Evolutionary conservation across 192 early-diverging fungal genomes (phyloP).

Genomic region (Coemansia sp.): DNA sequence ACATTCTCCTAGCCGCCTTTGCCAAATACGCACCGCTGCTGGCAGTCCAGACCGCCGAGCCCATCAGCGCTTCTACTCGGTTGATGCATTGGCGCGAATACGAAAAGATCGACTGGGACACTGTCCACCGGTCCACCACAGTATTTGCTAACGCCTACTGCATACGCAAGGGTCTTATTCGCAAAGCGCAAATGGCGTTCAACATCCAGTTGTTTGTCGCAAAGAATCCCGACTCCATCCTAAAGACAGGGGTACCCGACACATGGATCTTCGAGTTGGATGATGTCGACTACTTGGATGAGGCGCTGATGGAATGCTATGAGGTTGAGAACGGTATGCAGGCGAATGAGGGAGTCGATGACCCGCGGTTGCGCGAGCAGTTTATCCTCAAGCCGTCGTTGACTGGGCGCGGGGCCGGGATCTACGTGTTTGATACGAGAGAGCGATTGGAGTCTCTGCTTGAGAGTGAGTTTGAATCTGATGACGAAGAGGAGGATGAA

Average conservation of each 20-base stretch:
- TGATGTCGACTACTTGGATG: constrained; percentile 68
- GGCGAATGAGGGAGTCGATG: constrained; percentile 48
- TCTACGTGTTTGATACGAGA: constrained; percentile 64
- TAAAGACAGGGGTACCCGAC: constrained; percentile 60
- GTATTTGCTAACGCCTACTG: constrained; percentile 63
- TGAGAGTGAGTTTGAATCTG: constrained; percentile 41
- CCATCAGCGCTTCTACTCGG: neutral
- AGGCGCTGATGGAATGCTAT: constrained; percentile 69
- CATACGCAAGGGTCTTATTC: constrained; percentile 69
- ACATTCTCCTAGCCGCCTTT: constrained; percentile 28
- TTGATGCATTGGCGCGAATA: constrained; percentile 69
- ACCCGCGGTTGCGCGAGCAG: constrained; percentile 32
- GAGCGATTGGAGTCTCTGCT: constrained; percentile 57
- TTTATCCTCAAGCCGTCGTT: constrained; percentile 72
- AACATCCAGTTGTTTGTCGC: constrained; percentile 62
- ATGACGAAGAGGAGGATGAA: constrained; percentile 44
- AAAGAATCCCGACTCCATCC: constrained; percentile 60
- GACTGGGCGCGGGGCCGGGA: constrained; percentile 66
- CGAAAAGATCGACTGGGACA: constrained; percentile 65
- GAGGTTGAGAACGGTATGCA: constrained; percentile 62
- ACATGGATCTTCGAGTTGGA: constrained; percentile 69
- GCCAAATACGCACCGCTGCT: constrained; percentile 27
- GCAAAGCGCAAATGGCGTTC: constrained; percentile 68
- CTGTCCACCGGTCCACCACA: constrained; percentile 33
- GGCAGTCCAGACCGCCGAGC: neutral